Evolutionary conservation across 768 basidiomycete genomes (phyloP), one percentile per base, ranked within the genome.

Genomic region (Boletus rubroflammeus): DNA sequence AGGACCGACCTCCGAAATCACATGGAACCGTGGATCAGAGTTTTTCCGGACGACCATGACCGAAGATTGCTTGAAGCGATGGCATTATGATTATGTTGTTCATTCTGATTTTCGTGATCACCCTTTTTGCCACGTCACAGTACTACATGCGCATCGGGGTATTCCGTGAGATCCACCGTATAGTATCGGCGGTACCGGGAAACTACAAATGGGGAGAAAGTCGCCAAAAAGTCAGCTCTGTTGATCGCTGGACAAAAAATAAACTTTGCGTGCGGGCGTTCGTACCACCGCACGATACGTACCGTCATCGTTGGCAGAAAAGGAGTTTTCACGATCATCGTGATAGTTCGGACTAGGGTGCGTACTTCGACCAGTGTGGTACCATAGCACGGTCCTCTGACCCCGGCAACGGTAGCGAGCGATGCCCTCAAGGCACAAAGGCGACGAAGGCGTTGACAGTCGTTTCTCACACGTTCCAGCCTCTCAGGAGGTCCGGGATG

Each of bases 41-140:
- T 25, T n/a, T 15, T 34, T 7, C 19, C 21, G 43, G 19, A 15
- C 13, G 34, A 44, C 19, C 17, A 11, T 21, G 26, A 34, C 34
- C 26, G 35, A 34, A 9, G 11, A 3, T 54, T 34, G 19, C 42
- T 47, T 35, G 59, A 41, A 38, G 10, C 44, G 45, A 47, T 47
- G 19, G 21, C 17, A 36, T 21, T 26, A 17, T 28, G 29, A 42
- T 21, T 26, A 17, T 28, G 29, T 46, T 29, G 39, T 26, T 17
- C 8, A 17, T 35, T 21, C 26, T 19, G 19, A 36, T 41, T 36
- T 44, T 29, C 5, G 44, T 45, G 38, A 36, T 31, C 38, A n/a
- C 25, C 40, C 35, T 11, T 31, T 28, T 41, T 59, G 60, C 57
- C 60, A 63, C 50, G 61, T 63, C 59, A 43, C 34, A 13, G 34